Evolutionary conservation across 306 rosid species (phyloP).

Genomic region (Cucurbita ficifolia): DNA sequence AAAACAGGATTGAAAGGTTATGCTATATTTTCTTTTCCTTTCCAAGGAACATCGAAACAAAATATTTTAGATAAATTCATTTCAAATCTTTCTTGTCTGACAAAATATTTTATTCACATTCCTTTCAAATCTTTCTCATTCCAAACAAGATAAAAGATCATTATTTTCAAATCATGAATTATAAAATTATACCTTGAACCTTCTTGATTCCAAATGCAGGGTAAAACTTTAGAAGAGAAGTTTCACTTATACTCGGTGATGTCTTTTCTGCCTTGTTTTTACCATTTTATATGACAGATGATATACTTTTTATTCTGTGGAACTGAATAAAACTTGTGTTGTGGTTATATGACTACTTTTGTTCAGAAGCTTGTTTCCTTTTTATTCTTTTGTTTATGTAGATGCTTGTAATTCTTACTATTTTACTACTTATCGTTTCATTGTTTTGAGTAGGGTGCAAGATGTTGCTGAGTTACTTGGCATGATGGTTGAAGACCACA

Average conservation of each 20-base stretch:
- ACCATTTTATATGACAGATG: neutral
- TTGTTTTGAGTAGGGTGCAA: constrained; percentile 45
- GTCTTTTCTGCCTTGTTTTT: neutral
- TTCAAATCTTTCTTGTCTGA: neutral
- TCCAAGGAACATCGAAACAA: too few relatives aligned
- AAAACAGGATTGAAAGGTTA: too few relatives aligned
- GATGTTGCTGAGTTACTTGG: constrained; percentile 98
- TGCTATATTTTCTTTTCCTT: too few relatives aligned
- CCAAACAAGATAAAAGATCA: neutral
- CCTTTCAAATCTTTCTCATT: neutral
- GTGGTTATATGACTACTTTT: neutral
- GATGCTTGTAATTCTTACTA: neutral
- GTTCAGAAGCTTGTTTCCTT: neutral
- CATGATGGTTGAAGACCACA: constrained; percentile 87
- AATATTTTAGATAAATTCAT: too few relatives aligned
- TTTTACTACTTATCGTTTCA: neutral
- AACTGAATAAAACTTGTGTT: neutral
- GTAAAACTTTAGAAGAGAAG: neutral
- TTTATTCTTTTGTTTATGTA: neutral
- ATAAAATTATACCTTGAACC: neutral
- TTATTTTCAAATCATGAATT: neutral
- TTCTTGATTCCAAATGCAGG: neutral
- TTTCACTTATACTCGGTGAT: neutral
- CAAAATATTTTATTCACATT: neutral
- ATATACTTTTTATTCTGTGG: neutral